Base-by-base conservation (phyloP, 2,329 filamentous ascomycete species). In the Paraphoma sp. region DNA sequence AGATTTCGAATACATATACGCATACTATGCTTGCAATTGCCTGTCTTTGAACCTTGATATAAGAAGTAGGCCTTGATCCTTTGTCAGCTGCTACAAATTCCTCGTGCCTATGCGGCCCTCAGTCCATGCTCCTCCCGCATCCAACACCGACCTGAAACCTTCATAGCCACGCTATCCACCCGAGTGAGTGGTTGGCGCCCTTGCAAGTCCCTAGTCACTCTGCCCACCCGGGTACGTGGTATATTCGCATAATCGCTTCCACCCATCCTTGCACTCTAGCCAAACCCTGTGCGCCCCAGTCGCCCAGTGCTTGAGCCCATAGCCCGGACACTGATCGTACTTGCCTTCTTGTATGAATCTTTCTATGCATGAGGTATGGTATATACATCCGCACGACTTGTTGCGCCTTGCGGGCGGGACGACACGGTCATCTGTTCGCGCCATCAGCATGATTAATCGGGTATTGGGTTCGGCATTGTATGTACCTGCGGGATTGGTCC, bases 1-100 rank as follows among this genome's bases (percentile, higher is more conserved):
- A 64, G 56, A 66, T 59, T 57, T 57, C 50, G 46, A 62, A 64
- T 58, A 57, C 56, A 54, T 63, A 41, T 40, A 48, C 41, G 53
- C 52, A 49, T 30, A 17, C 46, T 51, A 14, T 16, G 40, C 40
- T 42, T 16, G 40, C 40, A 42, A 17, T 16, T 4, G 12, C 12
- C 10, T 42, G 40, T 16, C n/a, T 11, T 6, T 42, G n/a, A 36
- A 36, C 33, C 3, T 36, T 36, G 33, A 36, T 14, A 6, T 36
- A 14, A 36, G 2, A 14, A 10, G 33, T 6, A 36, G 33, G 9
- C 2, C 23, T 23, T 5, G 23, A 23, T 23, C 5, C 23, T 23
- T 23, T 23, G 5, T 23, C 23, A 23, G 23, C 5, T 23, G 23
- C 23, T 23, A 23, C 23, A 23, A 2, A 23, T 23, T 3, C 2